A percentile compares a stretch with the other conserved stretches of the same genome.
Conservation (phyloP, 1,284 basidiomycete species). For the Malassezia globosa region DNA sequence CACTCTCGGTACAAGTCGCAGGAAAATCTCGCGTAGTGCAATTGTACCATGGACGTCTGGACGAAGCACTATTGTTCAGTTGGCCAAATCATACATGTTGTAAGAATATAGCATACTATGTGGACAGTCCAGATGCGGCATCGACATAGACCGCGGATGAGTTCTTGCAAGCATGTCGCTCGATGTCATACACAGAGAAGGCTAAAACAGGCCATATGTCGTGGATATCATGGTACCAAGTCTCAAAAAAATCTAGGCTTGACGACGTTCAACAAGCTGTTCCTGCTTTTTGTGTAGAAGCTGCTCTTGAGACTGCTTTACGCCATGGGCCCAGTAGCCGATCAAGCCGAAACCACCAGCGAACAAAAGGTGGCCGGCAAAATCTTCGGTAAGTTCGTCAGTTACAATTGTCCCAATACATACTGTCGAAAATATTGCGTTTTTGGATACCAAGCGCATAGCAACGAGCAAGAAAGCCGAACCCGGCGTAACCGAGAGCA, state of each 20-base stretch:
- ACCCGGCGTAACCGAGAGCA: slow-evolving; percentile 41
- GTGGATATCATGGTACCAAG: too few species aligned
- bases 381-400: slow-evolving; percentile 20
- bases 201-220: too few species aligned
- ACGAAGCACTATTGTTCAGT: too few species aligned
- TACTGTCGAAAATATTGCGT: slow-evolving; percentile 45
- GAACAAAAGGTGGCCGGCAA: slow-evolving; percentile 37
- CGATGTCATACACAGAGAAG: too few species aligned
- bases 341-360: slow-evolving; percentile 36
- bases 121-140: too few species aligned
- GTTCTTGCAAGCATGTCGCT: too few species aligned
- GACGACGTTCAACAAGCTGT: slow-evolving; percentile 10
- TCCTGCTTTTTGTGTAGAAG: slow-evolving; percentile 29
- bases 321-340: slow-evolving; percentile 43
- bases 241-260: slow-evolving; percentile 12
- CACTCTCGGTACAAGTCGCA: too few species aligned
- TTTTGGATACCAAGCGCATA: slow-evolving; percentile 44
- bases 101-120: too few species aligned
- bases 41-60: too few species aligned
- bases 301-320: slow-evolving; percentile 41
- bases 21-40: too few species aligned
- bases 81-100: too few species aligned
- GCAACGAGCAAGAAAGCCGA: slow-evolving; percentile 44
- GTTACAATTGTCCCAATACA: slow-evolving; percentile 13
- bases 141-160: too few species aligned